Evolutionary conservation across 192 early-diverging fungal species (phyloP).

Genomic region (Dissophora globulifera): DNA sequence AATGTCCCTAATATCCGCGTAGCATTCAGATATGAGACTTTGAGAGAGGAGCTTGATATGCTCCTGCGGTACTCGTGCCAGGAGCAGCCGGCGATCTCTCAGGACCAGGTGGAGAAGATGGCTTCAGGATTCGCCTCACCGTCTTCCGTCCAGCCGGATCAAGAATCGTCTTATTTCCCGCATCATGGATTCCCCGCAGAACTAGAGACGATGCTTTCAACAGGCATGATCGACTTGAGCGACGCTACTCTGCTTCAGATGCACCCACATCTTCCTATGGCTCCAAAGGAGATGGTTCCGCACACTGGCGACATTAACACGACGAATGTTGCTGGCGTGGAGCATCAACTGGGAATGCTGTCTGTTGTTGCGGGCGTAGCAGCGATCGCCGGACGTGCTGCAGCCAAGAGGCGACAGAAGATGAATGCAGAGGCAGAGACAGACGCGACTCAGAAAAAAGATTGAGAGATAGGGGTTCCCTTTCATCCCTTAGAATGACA

Average conservation of each 20-base stretch:
- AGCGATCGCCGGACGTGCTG: slow-evolving; percentile 39
- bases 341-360: slow-evolving; percentile 39
- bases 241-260: slow-evolving; percentile 15
- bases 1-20: slow-evolving; percentile 93
- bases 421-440: slow-evolving; percentile 26
- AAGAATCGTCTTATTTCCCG: background rate
- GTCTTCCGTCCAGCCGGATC: background rate
- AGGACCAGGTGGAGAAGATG: background rate
- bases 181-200: background rate
- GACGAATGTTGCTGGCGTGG: slow-evolving; percentile 17
- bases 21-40: slow-evolving; percentile 83
- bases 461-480: background rate
- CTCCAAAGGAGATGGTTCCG: slow-evolving; percentile 3
- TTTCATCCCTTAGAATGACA: too few species aligned
- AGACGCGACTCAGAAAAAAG: background rate
- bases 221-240: background rate
- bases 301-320: background rate
- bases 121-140: background rate
- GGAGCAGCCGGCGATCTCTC: background rate
- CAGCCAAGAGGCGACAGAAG: slow-evolving; percentile 46
- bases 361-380: slow-evolving; percentile 39
- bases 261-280: slow-evolving; percentile 11
- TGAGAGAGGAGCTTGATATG: slow-evolving; percentile 80
- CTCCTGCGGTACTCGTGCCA: slow-evolving; percentile 51
- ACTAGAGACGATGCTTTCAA: background rate